Evolutionary conservation across 2,329 filamentous ascomycete genomes (phyloP).

Genomic region (Kalaharituber pfeilii): DNA sequence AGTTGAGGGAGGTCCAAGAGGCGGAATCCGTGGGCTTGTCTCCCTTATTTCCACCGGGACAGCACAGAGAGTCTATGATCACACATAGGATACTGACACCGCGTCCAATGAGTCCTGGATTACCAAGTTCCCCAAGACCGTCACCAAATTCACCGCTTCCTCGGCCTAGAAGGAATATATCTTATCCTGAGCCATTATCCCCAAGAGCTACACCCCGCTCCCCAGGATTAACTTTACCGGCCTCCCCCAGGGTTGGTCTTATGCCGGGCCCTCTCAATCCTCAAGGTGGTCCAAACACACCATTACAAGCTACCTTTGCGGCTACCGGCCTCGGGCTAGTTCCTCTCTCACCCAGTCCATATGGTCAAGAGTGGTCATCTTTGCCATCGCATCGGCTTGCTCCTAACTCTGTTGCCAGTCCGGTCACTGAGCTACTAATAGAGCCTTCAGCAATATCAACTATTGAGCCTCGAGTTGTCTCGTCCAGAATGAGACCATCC

Average conservation of each 20-base stretch:
- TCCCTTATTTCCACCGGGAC: neutral
- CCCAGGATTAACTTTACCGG: conserved; percentile 13
- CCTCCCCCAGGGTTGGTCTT: conserved; percentile 18
- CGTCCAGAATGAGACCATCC: conserved; percentile 86
- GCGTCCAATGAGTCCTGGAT: conserved; percentile 19
- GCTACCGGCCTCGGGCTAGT: neutral
- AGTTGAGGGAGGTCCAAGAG: neutral
- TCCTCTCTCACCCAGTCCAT: conserved; percentile 1
- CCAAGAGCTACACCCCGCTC: conserved; percentile 15
- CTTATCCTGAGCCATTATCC: neutral
- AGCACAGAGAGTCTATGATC: neutral
- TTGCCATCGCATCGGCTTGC: too few species aligned
- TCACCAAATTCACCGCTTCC: conserved; percentile 21
- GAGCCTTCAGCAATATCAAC: conserved; percentile 77
- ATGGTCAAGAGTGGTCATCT: conserved; percentile 1
- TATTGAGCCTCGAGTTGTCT: conserved; percentile 72
- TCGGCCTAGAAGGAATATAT: neutral
- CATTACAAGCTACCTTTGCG: neutral
- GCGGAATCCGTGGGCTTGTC: neutral
- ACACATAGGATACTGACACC: conserved; percentile 14
- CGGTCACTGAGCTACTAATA: conserved; percentile 46
- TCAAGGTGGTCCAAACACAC: neutral
- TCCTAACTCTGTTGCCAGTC: conserved; percentile 2
- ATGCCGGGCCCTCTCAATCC: conserved; percentile 14
- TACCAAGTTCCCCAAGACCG: conserved; percentile 21